A percentile compares a stretch with the other conserved stretches of the same genome.
These are phyloP conservation scores for Lactarius psammicola DNA, from an alignment of 768 basidiomycete species.

Conservation along the genomic window DNA sequence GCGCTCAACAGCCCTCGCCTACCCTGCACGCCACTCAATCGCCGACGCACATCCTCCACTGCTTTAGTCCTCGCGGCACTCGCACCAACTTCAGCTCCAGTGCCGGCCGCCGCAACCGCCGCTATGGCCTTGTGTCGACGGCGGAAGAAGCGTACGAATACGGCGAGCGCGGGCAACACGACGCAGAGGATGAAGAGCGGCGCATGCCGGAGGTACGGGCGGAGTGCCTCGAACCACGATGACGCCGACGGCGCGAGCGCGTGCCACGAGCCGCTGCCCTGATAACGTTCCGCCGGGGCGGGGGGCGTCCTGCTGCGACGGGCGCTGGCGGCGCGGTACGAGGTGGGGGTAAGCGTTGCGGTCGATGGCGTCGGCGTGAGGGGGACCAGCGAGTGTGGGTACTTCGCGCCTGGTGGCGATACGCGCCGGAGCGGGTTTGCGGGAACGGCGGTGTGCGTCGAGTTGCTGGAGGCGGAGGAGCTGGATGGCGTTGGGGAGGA, in stretches of 20 bases:
- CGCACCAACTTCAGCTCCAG: background rate
- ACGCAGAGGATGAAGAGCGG: slow-evolving; percentile 26
- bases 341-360: background rate
- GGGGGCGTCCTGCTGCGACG: background rate
- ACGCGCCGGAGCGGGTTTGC: slow-evolving; percentile 18
- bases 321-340: slow-evolving; percentile 9
- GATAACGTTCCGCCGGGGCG: background rate
- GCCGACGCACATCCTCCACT: slow-evolving; percentile 27
- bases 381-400: slow-evolving; percentile 3
- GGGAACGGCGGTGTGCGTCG: slow-evolving; percentile 28
- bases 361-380: slow-evolving; percentile 12
- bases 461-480: slow-evolving; percentile 26
- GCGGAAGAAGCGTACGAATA: slow-evolving; percentile 22
- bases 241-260: background rate
- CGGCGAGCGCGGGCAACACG: slow-evolving; percentile 21
- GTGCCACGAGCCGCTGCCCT: background rate
- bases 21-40: slow-evolving; percentile 19
- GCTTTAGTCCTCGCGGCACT: background rate
- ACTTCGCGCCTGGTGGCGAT: background rate
- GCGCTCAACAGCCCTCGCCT: slow-evolving; percentile 13
- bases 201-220: slow-evolving; percentile 16
- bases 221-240: slow-evolving; percentile 9
- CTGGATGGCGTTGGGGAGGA: slow-evolving; percentile 26
- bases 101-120: background rate
- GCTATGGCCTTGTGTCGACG: background rate